phyloP scores from a whole-genome alignment of 495 filamentous ascomycete species.

The Tuber aestivum region DNA sequence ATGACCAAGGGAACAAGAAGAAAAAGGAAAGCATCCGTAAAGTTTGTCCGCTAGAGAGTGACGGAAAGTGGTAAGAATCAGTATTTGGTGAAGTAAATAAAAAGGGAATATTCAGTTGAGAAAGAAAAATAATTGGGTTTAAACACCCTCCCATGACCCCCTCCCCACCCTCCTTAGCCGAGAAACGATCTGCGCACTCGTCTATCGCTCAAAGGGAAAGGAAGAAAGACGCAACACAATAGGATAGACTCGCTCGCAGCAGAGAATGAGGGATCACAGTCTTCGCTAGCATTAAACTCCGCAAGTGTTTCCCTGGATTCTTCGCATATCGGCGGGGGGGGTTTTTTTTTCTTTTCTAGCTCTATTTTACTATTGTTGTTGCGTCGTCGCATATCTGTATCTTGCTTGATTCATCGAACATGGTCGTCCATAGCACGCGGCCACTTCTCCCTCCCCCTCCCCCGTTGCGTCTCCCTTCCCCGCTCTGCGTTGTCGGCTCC shows the following conservation, averaged over 20 bases:
- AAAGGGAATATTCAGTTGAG: neutral
- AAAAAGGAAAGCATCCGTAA: conserved; percentile 30
- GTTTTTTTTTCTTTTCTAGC: neutral
- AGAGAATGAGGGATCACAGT: neutral
- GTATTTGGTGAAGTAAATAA: neutral
- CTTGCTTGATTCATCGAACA: conserved; percentile 4
- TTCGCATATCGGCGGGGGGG: neutral
- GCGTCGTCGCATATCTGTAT: neutral
- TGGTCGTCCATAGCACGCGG: neutral
- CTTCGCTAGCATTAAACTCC: neutral
- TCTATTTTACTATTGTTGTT: neutral
- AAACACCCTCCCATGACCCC: neutral
- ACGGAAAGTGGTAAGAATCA: neutral
- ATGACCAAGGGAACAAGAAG: conserved; percentile 25
- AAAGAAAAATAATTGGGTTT: neutral
- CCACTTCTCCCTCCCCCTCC: neutral
- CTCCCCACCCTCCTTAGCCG: neutral
- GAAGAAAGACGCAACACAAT: neutral
- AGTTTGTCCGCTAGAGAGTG: conserved; percentile 21
- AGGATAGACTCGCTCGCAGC: neutral
- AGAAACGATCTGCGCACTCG: neutral
- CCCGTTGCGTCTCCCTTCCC: neutral
- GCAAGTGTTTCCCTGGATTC: neutral
- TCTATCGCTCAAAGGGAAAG: neutral
- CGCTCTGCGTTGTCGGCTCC: conserved; percentile 2